Conservation (phyloP, 2,329 filamentous ascomycete genomes). For the Onygena corvina region DNA sequence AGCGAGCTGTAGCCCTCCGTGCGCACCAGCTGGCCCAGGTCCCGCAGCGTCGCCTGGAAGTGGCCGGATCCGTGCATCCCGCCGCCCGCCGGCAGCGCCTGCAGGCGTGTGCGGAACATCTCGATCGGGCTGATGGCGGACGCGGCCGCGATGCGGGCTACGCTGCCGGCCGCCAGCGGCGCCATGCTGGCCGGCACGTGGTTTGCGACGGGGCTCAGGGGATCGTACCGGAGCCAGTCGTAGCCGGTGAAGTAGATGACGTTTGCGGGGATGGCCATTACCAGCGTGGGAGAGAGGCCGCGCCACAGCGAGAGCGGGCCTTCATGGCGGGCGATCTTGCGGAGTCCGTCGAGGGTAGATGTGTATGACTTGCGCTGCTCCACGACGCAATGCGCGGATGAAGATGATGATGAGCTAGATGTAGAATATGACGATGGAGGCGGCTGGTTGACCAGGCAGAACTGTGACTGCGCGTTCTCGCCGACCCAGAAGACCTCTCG, state of each 20-base stretch:
- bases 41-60: constrained; percentile 64
- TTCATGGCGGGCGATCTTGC: constrained; percentile 91
- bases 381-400: constrained; percentile 59
- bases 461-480: constrained; percentile 64
- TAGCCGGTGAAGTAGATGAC: constrained; percentile 99
- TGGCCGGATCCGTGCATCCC: constrained; percentile 45
- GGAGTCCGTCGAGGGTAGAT: constrained; percentile 80
- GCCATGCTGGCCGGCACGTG: constrained; percentile 57
- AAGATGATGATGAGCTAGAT: background rate
- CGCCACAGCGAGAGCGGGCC: constrained; percentile 79
- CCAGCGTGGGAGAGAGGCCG: constrained; percentile 80
- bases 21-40: constrained; percentile 66
- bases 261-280: constrained; percentile 90
- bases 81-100: constrained; percentile 50
- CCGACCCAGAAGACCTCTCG: constrained; percentile 95
- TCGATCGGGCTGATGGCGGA: constrained; percentile 80
- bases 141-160: constrained; percentile 68
- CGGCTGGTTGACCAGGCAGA: constrained; percentile 56
- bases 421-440: background rate
- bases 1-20: constrained; percentile 65
- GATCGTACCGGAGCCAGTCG: constrained; percentile 75
- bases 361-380: constrained; percentile 76
- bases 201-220: constrained; percentile 56
- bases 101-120: constrained; percentile 84
- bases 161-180: constrained; percentile 66